Evolutionary conservation across 1,284 basidiomycete species (phyloP).

Genomic region (Chondrostereum purpureum): DNA sequence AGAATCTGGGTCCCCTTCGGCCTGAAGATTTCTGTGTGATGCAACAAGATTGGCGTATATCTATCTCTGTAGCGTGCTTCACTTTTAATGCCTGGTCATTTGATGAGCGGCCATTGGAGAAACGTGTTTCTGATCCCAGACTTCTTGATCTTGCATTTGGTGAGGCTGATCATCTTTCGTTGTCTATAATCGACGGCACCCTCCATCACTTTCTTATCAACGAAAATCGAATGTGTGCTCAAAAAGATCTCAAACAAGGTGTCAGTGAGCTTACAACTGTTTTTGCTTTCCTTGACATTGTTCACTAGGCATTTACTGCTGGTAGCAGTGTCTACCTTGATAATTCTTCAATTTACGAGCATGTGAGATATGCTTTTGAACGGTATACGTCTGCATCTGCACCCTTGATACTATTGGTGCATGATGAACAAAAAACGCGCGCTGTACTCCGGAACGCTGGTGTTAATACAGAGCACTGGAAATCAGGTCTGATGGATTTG

Average conservation of each 20-base stretch:
- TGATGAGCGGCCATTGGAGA: background rate
- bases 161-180: background rate
- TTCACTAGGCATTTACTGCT: background rate
- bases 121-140: background rate
- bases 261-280: background rate
- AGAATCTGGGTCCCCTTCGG: background rate
- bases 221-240: background rate
- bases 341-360: background rate
- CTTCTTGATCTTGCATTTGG: background rate
- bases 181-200: background rate
- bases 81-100: background rate
- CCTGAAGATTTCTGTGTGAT: background rate
- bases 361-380: background rate
- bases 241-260: background rate
- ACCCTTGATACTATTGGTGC: background rate
- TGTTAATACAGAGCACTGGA: background rate
- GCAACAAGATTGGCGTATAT: background rate
- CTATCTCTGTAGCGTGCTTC: background rate
- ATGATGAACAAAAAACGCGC: background rate
- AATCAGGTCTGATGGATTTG: background rate
- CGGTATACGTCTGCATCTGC: background rate
- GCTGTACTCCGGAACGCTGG: background rate
- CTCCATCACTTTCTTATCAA: background rate
- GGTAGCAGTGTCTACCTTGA: background rate
- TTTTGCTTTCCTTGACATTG: background rate